phyloP scores from a whole-genome alignment of 192 early-diverging fungal genomes.

The Podila horticola region DNA sequence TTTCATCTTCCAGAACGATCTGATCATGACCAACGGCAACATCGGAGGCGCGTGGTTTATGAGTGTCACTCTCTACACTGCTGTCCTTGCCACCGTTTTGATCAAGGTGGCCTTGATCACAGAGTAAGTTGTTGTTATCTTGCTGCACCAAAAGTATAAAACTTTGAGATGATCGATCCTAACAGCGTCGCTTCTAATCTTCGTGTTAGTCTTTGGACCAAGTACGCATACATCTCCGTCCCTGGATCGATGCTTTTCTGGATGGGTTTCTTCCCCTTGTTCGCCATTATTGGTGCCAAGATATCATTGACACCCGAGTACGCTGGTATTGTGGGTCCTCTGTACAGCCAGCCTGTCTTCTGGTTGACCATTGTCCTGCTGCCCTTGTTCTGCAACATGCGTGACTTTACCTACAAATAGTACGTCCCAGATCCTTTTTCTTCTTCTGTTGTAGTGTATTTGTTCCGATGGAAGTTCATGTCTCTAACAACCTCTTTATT shows the following conservation, averaged over 20 bases:
- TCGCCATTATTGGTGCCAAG: constrained; percentile 81
- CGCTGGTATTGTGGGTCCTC: constrained; percentile 71
- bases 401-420: constrained; percentile 97
- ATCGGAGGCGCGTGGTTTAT: constrained; percentile 92
- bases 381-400: constrained; percentile 86
- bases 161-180: background rate
- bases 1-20: constrained; percentile 72
- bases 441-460: background rate
- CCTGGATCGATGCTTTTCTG: constrained; percentile 91
- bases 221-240: constrained; percentile 92
- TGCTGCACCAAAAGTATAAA: too few species aligned
- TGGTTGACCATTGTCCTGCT: constrained; percentile 90
- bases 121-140: constrained; percentile 61
- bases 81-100: constrained; percentile 88
- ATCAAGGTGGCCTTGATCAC: constrained; percentile 91
- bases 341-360: constrained; percentile 78
- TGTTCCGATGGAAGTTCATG: too few species aligned
- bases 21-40: constrained; percentile 75
- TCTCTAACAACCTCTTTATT: too few species aligned
- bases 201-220: constrained; percentile 85
- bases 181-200: background rate
- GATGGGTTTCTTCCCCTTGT: constrained; percentile 88
- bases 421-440: constrained; percentile 54
- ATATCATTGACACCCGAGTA: constrained; percentile 77
- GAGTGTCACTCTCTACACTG: constrained; percentile 90